Base-by-base conservation (phyloP, 768 basidiomycete genomes). In the Boletales sp. region DNA sequence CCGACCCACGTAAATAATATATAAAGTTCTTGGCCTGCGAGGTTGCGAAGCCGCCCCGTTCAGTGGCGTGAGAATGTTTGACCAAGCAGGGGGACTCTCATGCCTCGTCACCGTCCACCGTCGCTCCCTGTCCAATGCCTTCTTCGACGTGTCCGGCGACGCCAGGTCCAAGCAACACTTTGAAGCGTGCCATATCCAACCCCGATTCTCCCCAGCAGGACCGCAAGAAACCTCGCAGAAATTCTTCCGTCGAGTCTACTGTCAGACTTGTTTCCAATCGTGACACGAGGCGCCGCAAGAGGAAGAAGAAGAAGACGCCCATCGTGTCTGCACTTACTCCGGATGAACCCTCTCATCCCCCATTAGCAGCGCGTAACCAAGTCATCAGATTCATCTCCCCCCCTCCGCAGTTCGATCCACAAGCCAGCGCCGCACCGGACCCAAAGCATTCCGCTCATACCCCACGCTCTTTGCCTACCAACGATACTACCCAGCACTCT, bases 271-370 rank as follows among this genome's bases (percentile, higher is more conserved):
- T 62, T 38, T 45, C 59, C 18, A 53, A 43, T 45, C 52, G 65
- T 21, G 65, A 67, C 24, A 21, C 48, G 5, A 69, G 53, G 42
- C 66, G 60, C 32, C 53, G 66, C 8, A 68, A 36, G 50, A 68
- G 29, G 52, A 66, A 37, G 52, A 68, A 58, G 42, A 68, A 59
- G 56, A 68, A 68, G 50, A 45, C 52, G 0, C 57, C 67, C 0
- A 45, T 68, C 19, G 66, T 68, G 15, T 44, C 3, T 11, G 12
- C 21, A 19, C 12, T 12, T 5, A 8, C 48, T 21, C 46, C 2
- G 11, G 61, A 38, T 18, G 55, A 54, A 40, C 54, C 31, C 21
- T 41, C 53, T 15, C 57, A 59, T 15, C 40, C 52, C 41, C 57
- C 66, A 19, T 38, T 60, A 47, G 58, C 58, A 0, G 43, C 41